A percentile compares a stretch with the other conserved stretches of the same genome.
phyloP scores from a whole-genome alignment of 495 filamentous ascomycete genomes.

The Penicillium daleae region DNA sequence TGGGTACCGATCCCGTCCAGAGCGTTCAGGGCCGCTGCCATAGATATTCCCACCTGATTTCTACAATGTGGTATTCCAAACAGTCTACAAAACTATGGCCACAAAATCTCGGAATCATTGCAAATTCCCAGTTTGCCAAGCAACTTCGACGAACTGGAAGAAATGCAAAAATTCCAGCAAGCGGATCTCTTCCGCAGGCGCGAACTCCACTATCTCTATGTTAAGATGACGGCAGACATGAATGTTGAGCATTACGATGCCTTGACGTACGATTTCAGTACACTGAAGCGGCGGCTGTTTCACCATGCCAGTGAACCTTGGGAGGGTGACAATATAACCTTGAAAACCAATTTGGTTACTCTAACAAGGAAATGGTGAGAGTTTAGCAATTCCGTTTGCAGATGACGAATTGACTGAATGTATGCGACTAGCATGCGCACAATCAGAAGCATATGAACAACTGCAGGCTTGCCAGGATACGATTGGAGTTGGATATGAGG shows the following conservation, averaged over 20 bases:
- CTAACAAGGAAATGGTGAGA: constrained; percentile 14
- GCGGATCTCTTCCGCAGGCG: constrained; percentile 29
- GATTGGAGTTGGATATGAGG: constrained; percentile 31
- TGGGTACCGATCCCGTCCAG: no score
- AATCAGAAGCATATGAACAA: constrained; percentile 31
- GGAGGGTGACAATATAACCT: constrained; percentile 33
- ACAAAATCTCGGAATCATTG: constrained; percentile 30
- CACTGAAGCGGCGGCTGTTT: constrained; percentile 26
- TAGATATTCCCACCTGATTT: constrained; percentile 3
- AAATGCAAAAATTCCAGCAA: constrained; percentile 21
- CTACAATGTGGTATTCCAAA: constrained; percentile 24
- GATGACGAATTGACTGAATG: constrained; percentile 24
- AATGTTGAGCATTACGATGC: constrained; percentile 29
- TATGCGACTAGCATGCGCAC: constrained; percentile 19
- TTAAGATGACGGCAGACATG: constrained; percentile 19
- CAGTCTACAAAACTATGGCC: constrained; percentile 30
- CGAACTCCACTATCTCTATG: constrained; percentile 34
- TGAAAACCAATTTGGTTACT: constrained; percentile 26
- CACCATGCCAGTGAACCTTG: constrained; percentile 29
- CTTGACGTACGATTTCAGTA: constrained; percentile 24
- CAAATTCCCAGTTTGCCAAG: constrained; percentile 21
- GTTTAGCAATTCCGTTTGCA: constrained; percentile 20
- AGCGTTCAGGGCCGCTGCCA: no score
- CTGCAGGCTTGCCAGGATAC: constrained; percentile 16
- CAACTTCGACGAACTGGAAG: constrained; percentile 26